phyloP scores from a whole-genome alignment of 805 yeast species.

The Tanozyma kutaoensis region DNA sequence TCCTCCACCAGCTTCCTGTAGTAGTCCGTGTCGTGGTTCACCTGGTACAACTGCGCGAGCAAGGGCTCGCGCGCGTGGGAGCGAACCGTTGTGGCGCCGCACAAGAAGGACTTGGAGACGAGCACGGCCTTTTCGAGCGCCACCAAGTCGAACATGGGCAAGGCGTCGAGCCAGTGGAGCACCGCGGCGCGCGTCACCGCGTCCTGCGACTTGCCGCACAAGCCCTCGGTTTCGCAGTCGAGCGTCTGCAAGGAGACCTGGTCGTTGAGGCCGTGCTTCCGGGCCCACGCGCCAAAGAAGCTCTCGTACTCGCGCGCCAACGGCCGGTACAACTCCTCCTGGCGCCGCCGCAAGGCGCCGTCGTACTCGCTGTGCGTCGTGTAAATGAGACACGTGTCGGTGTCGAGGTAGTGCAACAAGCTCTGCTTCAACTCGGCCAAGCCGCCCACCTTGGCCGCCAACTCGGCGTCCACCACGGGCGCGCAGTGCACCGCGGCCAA shows the following conservation, averaged over 20 bases:
- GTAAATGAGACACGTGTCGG: conserved; percentile 84
- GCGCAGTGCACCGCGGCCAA: conserved; percentile 22
- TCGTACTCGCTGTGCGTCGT: conserved; percentile 74
- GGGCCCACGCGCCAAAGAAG: conserved; percentile 32
- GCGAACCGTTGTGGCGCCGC: conserved; percentile 60
- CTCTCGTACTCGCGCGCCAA: conserved; percentile 55
- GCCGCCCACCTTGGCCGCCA: conserved; percentile 49
- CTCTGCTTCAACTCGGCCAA: conserved; percentile 42
- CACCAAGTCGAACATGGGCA: conserved; percentile 68
- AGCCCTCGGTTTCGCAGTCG: conserved; percentile 73
- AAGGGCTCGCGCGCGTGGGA: conserved; percentile 13
- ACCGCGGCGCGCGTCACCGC: conserved; percentile 49
- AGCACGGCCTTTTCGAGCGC: conserved; percentile 86
- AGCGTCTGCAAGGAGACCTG: conserved; percentile 37
- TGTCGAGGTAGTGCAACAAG: conserved; percentile 75
- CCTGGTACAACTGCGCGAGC: conserved; percentile 15
- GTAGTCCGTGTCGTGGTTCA: conserved; percentile 18
- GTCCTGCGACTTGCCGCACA: conserved; percentile 69
- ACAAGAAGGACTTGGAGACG: conserved; percentile 73
- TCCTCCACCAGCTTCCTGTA: conserved; percentile 45
- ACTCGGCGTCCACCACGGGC: conserved; percentile 26
- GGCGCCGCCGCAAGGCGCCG: conserved; percentile 70
- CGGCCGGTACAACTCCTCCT: conserved; percentile 66
- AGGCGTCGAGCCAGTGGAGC: conserved; percentile 42
- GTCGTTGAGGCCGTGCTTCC: conserved; percentile 11